These are phyloP conservation scores for Oryza brachyantha DNA, from an alignment of 176 grass and related monocot genomes.

Conservation along the genomic window DNA sequence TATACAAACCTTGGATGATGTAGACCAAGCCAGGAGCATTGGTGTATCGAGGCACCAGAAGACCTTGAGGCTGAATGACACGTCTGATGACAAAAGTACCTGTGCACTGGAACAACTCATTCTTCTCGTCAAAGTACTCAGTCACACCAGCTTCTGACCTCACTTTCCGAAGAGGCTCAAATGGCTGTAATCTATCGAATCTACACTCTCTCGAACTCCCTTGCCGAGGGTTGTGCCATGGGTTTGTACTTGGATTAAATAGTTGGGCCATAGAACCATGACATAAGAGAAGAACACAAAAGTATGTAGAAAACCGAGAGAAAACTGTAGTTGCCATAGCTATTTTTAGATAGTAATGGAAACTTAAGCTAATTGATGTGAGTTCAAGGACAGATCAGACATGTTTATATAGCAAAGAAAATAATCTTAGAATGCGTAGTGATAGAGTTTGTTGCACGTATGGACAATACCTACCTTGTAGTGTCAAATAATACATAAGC, in stretches of 20 bases:
- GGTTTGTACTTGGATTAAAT: not conserved
- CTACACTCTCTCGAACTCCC: not conserved
- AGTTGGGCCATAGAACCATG: not conserved
- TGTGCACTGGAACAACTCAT: constrained; percentile 33
- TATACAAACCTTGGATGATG: constrained; percentile 28
- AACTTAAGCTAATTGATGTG: not conserved
- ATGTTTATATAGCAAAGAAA: not conserved
- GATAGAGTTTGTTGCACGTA: not conserved
- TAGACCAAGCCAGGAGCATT: not conserved
- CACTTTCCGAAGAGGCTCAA: not conserved
- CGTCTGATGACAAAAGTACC: constrained; percentile 15
- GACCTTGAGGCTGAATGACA: not conserved
- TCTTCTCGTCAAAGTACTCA: not conserved
- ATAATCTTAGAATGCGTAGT: not conserved
- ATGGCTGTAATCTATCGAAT: not conserved
- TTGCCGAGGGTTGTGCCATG: not conserved
- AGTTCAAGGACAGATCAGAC: not conserved
- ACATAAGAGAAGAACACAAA: not conserved
- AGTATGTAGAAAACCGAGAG: not conserved
- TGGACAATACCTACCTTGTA: not conserved
- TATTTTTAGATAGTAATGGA: not conserved
- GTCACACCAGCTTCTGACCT: not conserved
- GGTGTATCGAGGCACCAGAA: not conserved
- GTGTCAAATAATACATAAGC: not conserved
- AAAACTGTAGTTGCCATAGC: not conserved